Percentiles rank a stretch among this genome's conserved stretches.
phyloP scores from a whole-genome alignment of 2,329 filamentous ascomycete genomes.

The Penicillium sp. region DNA sequence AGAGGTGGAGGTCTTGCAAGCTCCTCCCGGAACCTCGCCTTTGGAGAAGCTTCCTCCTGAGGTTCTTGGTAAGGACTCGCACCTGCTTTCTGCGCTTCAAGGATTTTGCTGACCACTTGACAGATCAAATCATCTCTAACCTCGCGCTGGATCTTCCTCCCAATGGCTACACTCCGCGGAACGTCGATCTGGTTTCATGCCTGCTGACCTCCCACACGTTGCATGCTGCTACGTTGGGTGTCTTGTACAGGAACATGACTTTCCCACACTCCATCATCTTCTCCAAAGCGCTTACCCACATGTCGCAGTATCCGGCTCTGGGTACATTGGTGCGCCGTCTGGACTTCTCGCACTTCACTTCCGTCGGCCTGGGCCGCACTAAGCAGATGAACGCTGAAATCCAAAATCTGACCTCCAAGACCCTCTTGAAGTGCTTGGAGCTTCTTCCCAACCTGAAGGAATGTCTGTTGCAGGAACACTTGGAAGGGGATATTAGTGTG shows the following conservation, averaged over 20 bases:
- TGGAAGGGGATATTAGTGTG: slow-evolving; percentile 72
- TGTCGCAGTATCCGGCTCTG: slow-evolving; percentile 64
- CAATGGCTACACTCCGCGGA: slow-evolving; percentile 73
- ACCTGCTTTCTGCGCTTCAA: background rate
- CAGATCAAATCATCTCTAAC: slow-evolving; percentile 71
- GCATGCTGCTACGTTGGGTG: slow-evolving; percentile 69
- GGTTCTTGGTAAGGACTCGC: slow-evolving; percentile 60
- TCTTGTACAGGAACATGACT: slow-evolving; percentile 75
- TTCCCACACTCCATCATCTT: slow-evolving; percentile 82
- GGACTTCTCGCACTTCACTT: slow-evolving; percentile 85
- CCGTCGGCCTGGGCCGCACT: slow-evolving; percentile 71
- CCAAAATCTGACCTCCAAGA: slow-evolving; percentile 72
- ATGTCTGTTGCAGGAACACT: slow-evolving; percentile 76
- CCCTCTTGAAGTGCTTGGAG: slow-evolving; percentile 68
- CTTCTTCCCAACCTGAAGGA: slow-evolving; percentile 73
- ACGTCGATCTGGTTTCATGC: slow-evolving; percentile 73
- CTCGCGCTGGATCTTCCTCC: slow-evolving; percentile 71
- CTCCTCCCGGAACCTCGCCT: slow-evolving; percentile 44
- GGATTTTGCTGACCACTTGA: slow-evolving; percentile 9
- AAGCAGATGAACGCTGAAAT: slow-evolving; percentile 72
- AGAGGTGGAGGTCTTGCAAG: slow-evolving; percentile 23
- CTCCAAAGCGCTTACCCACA: slow-evolving; percentile 72
- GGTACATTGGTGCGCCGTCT: slow-evolving; percentile 74
- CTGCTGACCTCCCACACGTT: slow-evolving; percentile 73
- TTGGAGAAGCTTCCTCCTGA: slow-evolving; percentile 70